Percentiles rank a stretch among this genome's conserved stretches.
These are phyloP conservation scores for Scopulariopsis brevicaulis DNA, from an alignment of 2,329 filamentous ascomycete genomes.

Conservation along the genomic window DNA sequence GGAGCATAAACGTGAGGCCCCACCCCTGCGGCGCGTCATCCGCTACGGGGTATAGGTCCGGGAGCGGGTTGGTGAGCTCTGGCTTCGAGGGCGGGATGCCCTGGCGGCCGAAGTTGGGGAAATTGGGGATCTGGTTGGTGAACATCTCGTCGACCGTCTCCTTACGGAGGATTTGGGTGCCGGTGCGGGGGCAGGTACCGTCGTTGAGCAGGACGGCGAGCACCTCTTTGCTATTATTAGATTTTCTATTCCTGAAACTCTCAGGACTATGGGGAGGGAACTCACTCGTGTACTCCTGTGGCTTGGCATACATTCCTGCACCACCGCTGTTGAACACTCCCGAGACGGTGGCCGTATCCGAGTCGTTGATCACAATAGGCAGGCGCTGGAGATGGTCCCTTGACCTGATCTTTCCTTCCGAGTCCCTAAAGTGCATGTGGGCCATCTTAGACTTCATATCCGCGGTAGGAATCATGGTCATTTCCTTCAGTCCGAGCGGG, in stretches of 20 bases:
- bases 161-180: slow-evolving; percentile 37
- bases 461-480: slow-evolving; percentile 43
- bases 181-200: slow-evolving; percentile 46
- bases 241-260: not conserved
- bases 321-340: slow-evolving; percentile 46
- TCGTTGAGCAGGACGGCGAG: slow-evolving; percentile 53
- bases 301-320: slow-evolving; percentile 47
- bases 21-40: slow-evolving; percentile 48
- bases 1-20: slow-evolving; percentile 49
- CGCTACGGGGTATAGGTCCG: slow-evolving; percentile 35
- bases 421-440: slow-evolving; percentile 40
- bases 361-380: slow-evolving; percentile 26
- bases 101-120: slow-evolving; percentile 38
- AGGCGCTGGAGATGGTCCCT: slow-evolving; percentile 38
- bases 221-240: slow-evolving; percentile 29
- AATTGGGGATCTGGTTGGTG: slow-evolving; percentile 46
- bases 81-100: slow-evolving; percentile 33
- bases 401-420: slow-evolving; percentile 25
- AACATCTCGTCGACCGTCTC: slow-evolving; percentile 54
- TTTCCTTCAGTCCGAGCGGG: slow-evolving; percentile 33
- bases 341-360: slow-evolving; percentile 28
- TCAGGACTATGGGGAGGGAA: not conserved
- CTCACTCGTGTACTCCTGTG: slow-evolving; percentile 38
- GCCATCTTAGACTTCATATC: slow-evolving; percentile 43
- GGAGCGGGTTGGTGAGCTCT: slow-evolving; percentile 30